Base-by-base conservation (phyloP, 2,329 filamentous ascomycete genomes). In the Fusarium torreyae region DNA sequence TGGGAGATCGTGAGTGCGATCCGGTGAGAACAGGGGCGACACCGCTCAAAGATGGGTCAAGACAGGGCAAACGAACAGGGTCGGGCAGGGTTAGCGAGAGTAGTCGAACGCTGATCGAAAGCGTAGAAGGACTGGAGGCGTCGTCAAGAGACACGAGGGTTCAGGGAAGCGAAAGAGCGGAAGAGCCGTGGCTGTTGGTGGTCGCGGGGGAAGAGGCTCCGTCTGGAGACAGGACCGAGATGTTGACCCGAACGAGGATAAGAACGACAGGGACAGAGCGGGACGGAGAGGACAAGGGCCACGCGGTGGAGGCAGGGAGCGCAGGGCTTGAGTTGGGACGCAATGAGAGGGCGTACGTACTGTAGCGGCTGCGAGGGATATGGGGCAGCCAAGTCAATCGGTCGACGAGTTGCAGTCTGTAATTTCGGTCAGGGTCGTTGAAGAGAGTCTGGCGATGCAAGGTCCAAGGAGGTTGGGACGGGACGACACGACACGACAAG, bases 201-300 rank as follows among this genome's bases (percentile, higher is more conserved):
- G 69, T 64, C 69, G 71, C 72, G 67, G 71, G 70, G 68, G 65
- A 60, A 68, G 72, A 74, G 71, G 71, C 72, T 74, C 72, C 63
- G 72, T 66, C 72, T 74, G 70, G 72, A 74, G 71, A 70, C 70
- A 70, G 50, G 66, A 56, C 72, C 70, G 68, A 74, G 71, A 70
- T 74, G 61, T 42, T 56, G 53, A 70, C 60, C 70, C 71, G 48
- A 72, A 70, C 51, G 59, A 63, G 62, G 65, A 63, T 57, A 62
- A 70, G 69, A 73, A 65, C 59, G 59, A 62, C 70, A 73, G 70
- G 66, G 70, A 61, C 64, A 56, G 50, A 31, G 60, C 66, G 70
- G 66, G 67, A 69, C 57, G 60, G 70, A 57, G 55, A 66, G 18
- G 57, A 51, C 40, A 39, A 61, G 65, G 65, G 42, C 66, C 70